Evolutionary conservation across 495 filamentous ascomycete genomes (phyloP).

Genomic region (Margaritispora aquatica): DNA sequence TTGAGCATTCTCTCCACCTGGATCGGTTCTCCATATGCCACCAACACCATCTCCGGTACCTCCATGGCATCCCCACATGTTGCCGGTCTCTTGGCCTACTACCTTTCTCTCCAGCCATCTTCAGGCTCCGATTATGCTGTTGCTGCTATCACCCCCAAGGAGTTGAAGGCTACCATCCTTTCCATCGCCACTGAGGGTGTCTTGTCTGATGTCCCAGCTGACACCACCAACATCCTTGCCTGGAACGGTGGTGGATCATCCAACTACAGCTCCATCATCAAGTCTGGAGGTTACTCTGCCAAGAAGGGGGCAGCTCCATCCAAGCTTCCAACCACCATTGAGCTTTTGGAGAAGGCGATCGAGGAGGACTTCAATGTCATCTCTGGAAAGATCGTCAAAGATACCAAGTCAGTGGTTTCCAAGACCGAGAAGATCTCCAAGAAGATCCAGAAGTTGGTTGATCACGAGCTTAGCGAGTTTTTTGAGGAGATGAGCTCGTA

Average conservation of each 20-base stretch:
- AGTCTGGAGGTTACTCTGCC: constrained; percentile 54
- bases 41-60: constrained; percentile 98
- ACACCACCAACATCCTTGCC: constrained; percentile 83
- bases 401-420: constrained; percentile 34
- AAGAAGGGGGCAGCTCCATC: constrained; percentile 25
- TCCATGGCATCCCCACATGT: constrained; percentile 99
- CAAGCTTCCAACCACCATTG: constrained; percentile 32
- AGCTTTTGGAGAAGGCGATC: constrained; percentile 56
- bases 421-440: constrained; percentile 51
- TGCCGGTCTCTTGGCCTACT: constrained; percentile 92
- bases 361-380: constrained; percentile 49
- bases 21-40: constrained; percentile 89
- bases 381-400: constrained; percentile 46
- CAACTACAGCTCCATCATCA: constrained; percentile 84
- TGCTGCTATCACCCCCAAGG: constrained; percentile 82
- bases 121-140: constrained; percentile 85
- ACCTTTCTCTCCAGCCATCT: constrained; percentile 89
- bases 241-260: constrained; percentile 96
- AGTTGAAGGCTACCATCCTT: constrained; percentile 87
- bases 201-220: constrained; percentile 75
- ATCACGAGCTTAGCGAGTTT: constrained; percentile 64
- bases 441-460: constrained; percentile 49
- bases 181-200: constrained; percentile 72
- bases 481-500: constrained; percentile 40
- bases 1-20: constrained; percentile 96